A percentile compares a stretch with the other conserved stretches of the same genome.
phyloP scores from a whole-genome alignment of 2,329 filamentous ascomycete genomes.

The Fusarium torulosum region DNA sequence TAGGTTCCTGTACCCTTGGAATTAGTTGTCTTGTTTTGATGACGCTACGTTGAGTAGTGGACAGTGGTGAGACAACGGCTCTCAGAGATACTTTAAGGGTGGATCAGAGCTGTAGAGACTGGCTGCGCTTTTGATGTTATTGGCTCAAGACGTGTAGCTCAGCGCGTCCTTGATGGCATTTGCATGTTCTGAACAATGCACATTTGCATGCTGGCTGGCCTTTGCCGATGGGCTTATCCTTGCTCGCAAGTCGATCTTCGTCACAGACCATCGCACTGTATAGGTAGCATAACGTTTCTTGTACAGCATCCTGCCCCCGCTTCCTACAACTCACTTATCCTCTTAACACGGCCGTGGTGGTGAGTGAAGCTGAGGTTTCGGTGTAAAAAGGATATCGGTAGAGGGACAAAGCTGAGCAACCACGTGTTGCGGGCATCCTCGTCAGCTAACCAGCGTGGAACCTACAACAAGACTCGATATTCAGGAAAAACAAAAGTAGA shows the following conservation, averaged over 20 bases:
- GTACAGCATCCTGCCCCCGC: constrained; percentile 33
- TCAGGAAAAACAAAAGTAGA: constrained; percentile 1
- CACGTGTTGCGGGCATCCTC: constrained; percentile 3
- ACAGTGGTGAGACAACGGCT: constrained; percentile 28
- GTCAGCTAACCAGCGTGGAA: not conserved
- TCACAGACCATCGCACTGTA: constrained; percentile 36
- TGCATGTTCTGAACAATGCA: constrained; percentile 26
- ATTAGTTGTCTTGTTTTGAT: too few relatives aligned
- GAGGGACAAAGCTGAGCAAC: not conserved
- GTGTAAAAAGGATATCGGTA: not conserved
- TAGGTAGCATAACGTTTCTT: constrained; percentile 8
- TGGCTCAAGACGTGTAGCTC: constrained; percentile 14
- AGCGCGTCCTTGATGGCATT: constrained; percentile 33
- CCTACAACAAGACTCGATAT: not conserved
- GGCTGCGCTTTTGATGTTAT: constrained; percentile 30
- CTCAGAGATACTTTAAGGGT: constrained; percentile 1
- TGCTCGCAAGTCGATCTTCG: constrained; percentile 2
- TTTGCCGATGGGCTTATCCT: constrained; percentile 20
- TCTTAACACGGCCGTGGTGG: constrained; percentile 3
- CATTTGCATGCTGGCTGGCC: constrained; percentile 37
- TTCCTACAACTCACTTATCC: constrained; percentile 16
- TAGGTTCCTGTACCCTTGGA: too few relatives aligned
- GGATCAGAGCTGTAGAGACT: constrained; percentile 11
- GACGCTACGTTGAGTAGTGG: not conserved
- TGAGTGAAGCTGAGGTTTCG: constrained; percentile 38